Evolutionary conservation across 164 flowering plant genomes (phyloP).

Genomic region (Vitis cinerea): DNA sequence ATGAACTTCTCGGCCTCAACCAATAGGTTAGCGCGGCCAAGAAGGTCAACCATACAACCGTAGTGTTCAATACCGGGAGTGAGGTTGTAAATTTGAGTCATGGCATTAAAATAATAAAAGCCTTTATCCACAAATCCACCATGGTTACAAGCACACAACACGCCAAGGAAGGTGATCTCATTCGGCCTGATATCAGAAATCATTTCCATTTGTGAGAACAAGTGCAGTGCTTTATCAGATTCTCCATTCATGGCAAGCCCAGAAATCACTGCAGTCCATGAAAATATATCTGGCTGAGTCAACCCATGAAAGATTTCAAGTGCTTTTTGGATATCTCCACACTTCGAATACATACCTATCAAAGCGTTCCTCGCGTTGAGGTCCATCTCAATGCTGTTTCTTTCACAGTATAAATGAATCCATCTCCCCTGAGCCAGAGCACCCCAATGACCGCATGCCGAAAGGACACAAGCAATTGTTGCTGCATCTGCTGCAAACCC

Average conservation of each 20-base stretch:
- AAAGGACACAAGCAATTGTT: constrained; percentile 29
- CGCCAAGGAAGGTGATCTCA: constrained; percentile 35
- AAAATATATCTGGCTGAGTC: constrained; percentile 25
- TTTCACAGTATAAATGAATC: constrained; percentile 26
- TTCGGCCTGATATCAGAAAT: constrained; percentile 26
- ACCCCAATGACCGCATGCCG: constrained; percentile 32
- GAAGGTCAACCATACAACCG: constrained; percentile 39
- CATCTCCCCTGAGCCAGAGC: constrained; percentile 30
- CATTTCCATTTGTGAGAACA: constrained; percentile 28
- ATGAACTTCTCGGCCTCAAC: constrained; percentile 26
- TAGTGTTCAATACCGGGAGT: constrained; percentile 32
- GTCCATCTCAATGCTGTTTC: constrained; percentile 19
- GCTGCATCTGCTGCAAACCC: constrained; percentile 22
- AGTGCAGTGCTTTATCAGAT: constrained; percentile 20
- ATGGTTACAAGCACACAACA: constrained; percentile 39
- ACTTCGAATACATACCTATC: constrained; percentile 42
- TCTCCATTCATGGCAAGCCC: constrained; percentile 39
- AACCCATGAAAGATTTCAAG: constrained; percentile 25
- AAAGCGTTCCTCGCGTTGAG: constrained; percentile 20
- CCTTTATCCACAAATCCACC: constrained; percentile 36
- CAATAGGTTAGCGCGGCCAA: constrained; percentile 38
- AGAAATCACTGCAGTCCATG: constrained; percentile 37
- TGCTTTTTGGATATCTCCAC: constrained; percentile 34
- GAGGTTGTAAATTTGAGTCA: constrained; percentile 25
- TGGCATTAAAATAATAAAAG: constrained; percentile 19